These are phyloP conservation scores for Pterocarpus santalinus DNA, from an alignment of 306 rosid species.

Conservation along the genomic window DNA sequence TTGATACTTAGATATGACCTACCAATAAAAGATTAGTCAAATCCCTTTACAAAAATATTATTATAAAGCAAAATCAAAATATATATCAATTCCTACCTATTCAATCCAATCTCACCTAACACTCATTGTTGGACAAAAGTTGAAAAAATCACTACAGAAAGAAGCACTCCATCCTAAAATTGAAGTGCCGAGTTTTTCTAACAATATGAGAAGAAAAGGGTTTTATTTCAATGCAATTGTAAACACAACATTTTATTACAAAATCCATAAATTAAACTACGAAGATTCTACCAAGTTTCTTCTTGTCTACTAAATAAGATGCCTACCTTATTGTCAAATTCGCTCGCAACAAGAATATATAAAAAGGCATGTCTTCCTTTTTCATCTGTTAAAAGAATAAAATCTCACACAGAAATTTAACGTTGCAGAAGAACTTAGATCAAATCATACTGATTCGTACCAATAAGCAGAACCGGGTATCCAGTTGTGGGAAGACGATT, in stretches of 20 bases:
- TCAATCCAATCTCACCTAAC: slow-evolving; percentile 45
- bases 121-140: slow-evolving; percentile 39
- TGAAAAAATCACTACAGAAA: slow-evolving; percentile 34
- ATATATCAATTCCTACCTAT: slow-evolving; percentile 24
- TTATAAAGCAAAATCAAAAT: not conserved
- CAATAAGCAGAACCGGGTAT: no score
- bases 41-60: not conserved
- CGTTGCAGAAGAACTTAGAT: not conserved
- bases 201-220: not conserved
- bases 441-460: no score
- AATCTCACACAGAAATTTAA: not conserved
- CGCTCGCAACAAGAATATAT: not conserved
- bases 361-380: no score
- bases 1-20: not conserved
- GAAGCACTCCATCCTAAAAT: slow-evolving; percentile 38
- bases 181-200: not conserved
- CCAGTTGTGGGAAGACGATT: no score
- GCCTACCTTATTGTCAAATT: slow-evolving; percentile 1
- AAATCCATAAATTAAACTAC: slow-evolving; percentile 21
- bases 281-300: not conserved
- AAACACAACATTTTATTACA: slow-evolving; percentile 1
- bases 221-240: not conserved
- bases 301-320: not conserved
- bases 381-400: no score
- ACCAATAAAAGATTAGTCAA: not conserved